A percentile compares a stretch with the other conserved stretches of the same genome.
Evolutionary conservation across 441 rosid genomes (phyloP).

Genomic region (Syzygium malaccense): DNA sequence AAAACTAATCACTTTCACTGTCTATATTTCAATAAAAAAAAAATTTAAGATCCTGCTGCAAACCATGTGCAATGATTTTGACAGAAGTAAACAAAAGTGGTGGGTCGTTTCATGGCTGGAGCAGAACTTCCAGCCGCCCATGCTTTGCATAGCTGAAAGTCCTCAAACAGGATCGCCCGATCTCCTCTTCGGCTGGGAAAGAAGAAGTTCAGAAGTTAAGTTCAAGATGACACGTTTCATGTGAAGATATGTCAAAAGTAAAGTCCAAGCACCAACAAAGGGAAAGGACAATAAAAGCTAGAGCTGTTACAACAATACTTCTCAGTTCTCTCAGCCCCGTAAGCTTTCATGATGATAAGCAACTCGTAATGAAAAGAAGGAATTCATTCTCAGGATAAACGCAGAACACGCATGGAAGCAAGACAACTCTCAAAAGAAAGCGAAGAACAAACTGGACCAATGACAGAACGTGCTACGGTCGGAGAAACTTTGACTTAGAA

Average conservation of each 20-base stretch:
- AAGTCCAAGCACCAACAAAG: neutral
- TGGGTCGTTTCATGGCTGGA: constrained; percentile 4
- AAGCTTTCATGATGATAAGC: neutral
- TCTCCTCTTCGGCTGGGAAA: constrained; percentile 15
- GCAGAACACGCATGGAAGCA: neutral
- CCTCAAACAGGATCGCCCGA: neutral
- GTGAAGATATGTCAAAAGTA: neutral
- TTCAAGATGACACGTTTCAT: neutral
- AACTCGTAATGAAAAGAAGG: neutral
- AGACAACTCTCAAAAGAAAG: neutral
- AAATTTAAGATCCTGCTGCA: neutral
- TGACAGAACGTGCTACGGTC: no score
- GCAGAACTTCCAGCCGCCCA: constrained; percentile 16
- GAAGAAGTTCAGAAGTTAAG: neutral
- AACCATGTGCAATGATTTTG: neutral
- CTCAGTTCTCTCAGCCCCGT: no score
- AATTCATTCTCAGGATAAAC: neutral
- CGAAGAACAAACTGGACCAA: no score
- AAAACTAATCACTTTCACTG: neutral
- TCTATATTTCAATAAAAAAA: neutral
- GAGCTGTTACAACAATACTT: neutral
- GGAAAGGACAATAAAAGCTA: neutral
- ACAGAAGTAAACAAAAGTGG: constrained; percentile 2
- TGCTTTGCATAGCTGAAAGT: constrained; percentile 7
- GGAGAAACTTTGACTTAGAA: neutral